Percentiles rank a stretch among this genome's conserved stretches.
These are phyloP conservation scores for Fraxinus baroniana DNA, from an alignment of 305 asterid species.

Conservation along the genomic window DNA sequence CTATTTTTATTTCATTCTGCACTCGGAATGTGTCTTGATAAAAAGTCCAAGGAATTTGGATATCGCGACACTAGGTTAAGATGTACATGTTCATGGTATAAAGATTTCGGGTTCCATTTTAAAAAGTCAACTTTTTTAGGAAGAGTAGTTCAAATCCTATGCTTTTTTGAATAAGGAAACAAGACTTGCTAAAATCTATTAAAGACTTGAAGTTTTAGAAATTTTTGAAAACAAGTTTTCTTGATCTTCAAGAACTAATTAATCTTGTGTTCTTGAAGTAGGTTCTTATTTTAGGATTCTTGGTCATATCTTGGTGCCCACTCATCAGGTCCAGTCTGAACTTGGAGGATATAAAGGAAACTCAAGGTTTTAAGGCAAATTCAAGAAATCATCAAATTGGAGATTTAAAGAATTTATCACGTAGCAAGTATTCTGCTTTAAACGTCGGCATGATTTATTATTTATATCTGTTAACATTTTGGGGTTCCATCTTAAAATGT, in stretches of 20 bases:
- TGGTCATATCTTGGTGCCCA: neutral
- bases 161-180: neutral
- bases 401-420: neutral
- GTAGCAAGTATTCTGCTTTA: neutral
- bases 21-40: neutral
- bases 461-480: too few relatives aligned
- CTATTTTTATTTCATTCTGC: neutral
- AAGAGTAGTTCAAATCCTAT: neutral
- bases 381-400: neutral
- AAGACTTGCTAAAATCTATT: neutral
- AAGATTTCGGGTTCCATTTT: neutral
- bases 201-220: neutral
- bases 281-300: neutral
- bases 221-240: neutral
- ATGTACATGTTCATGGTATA: neutral
- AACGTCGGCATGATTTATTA: neutral
- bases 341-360: neutral
- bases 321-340: neutral
- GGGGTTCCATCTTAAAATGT: too few relatives aligned
- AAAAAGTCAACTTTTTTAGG: neutral
- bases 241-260: neutral
- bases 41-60: neutral
- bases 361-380: neutral
- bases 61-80: neutral
- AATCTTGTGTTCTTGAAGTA: neutral